phyloP scores from a whole-genome alignment of 2,329 filamentous ascomycete genomes.

The Scedosporium minutisporum region DNA sequence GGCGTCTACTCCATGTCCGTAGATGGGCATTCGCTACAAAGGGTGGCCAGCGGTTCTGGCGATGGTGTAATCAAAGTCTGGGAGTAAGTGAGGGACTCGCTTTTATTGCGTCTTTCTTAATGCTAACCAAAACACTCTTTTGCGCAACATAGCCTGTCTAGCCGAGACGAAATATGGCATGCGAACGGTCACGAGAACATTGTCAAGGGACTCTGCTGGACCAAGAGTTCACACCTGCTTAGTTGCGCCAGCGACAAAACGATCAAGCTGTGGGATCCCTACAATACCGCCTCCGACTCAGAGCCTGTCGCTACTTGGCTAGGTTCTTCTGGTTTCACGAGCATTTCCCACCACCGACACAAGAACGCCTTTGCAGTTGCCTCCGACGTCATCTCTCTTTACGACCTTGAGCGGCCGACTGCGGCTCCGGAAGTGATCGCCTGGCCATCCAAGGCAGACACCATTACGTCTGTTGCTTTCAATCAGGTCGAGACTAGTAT shows the following conservation, averaged over 20 bases:
- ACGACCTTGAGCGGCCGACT: conserved; percentile 74
- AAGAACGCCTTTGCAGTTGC: conserved; percentile 70
- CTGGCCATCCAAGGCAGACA: conserved; percentile 85
- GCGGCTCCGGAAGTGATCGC: conserved; percentile 72
- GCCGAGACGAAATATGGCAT: conserved; percentile 64
- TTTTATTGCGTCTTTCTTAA: not conserved
- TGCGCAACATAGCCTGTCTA: conserved; percentile 36
- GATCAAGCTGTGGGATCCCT: conserved; percentile 87
- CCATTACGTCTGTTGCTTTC: conserved; percentile 79
- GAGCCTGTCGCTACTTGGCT: conserved; percentile 79
- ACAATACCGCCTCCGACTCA: conserved; percentile 57
- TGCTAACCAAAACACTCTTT: conserved; percentile 7
- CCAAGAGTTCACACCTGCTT: conserved; percentile 70
- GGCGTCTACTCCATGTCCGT: conserved; percentile 72
- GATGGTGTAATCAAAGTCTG: conserved; percentile 93
- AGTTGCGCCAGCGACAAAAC: conserved; percentile 80
- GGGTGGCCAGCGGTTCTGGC: conserved; percentile 74
- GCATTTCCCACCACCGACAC: conserved; percentile 71
- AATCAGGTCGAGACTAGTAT: conserved; percentile 93
- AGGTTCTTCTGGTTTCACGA: conserved; percentile 72
- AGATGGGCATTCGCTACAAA: conserved; percentile 63
- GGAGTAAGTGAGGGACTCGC: conserved; percentile 36
- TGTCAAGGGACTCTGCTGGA: conserved; percentile 87
- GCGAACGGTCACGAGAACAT: conserved; percentile 83
- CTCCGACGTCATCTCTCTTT: conserved; percentile 73